Percentiles rank a stretch among this genome's conserved stretches.
These are phyloP conservation scores for Debaryomyces hansenii DNA, from an alignment of 805 yeast genomes.

Conservation along the genomic window DNA sequence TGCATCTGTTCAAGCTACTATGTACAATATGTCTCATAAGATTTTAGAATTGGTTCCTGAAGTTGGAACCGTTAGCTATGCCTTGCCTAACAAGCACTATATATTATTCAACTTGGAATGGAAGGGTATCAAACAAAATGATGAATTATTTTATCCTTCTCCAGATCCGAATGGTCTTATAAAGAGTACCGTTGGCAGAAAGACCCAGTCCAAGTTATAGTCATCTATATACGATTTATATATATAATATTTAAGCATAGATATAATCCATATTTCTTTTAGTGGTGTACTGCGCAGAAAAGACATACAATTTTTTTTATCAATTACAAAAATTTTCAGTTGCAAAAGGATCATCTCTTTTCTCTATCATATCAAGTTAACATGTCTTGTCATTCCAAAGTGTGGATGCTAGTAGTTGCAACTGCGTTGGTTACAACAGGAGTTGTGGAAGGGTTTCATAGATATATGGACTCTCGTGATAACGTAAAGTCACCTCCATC, in stretches of 20 bases:
- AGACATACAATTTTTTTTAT: neutral
- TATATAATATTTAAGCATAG: neutral
- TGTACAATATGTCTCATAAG: conserved; percentile 85
- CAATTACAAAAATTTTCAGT: neutral
- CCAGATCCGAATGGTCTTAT: conserved; percentile 93
- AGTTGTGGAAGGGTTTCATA: conserved; percentile 36
- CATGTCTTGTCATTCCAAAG: conserved; percentile 9
- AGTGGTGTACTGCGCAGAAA: neutral
- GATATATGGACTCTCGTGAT: conserved; percentile 8
- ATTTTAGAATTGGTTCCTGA: conserved; percentile 60
- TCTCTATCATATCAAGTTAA: neutral
- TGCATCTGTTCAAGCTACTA: conserved; percentile 95
- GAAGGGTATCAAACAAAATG: conserved; percentile 80
- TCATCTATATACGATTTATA: conserved; percentile 23
- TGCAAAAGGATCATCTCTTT: neutral
- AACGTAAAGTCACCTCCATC: neutral
- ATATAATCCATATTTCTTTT: neutral
- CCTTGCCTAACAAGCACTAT: conserved; percentile 91
- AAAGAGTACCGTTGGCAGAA: conserved; percentile 80
- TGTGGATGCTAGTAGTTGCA: conserved; percentile 20
- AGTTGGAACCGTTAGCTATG: conserved; percentile 66
- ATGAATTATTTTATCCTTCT: conserved; percentile 84
- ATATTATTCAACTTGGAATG: conserved; percentile 76
- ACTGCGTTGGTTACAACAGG: conserved; percentile 36
- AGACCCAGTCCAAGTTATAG: conserved; percentile 49